Evolutionary conservation across 169 alveolate genomes (phyloP), one percentile per base, ranked within the genome.

Genomic region (Eimeria necatrix): DNA sequence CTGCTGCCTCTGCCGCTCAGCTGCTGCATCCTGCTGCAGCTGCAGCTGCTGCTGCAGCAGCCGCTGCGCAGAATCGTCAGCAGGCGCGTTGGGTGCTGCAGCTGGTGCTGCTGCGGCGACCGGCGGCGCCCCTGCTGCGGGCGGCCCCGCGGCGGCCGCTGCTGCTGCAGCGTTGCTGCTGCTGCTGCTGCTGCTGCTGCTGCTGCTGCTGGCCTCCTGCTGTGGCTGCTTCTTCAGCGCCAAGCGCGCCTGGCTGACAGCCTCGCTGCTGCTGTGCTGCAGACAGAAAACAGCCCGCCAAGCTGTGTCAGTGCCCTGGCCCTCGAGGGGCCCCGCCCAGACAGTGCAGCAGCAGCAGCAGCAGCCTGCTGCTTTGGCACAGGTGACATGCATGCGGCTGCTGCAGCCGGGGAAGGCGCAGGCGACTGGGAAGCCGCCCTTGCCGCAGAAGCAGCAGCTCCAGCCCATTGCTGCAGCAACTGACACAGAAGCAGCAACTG

Each of bases 271-370:
- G 90, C 85, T 71, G 81, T 93, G 96, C 20, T 76, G 41, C 61
- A 70, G 64, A 32, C 96, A 93, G 85, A 93, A 93, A 70, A 93
- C 94, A 20, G 96, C 96, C 46, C 87, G 53, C 96, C 96, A 93
- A 12, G 74, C 73, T 10, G 26, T 46, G 41, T 84, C 88, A 7
- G 61, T 64, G 56, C 91, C 93, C 2, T 22, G 18, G 70, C 94
- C 96, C 10, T 93, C 94, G 4, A 59, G 49, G 4, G 4, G 61
- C 3, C 90, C 94, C 0, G 87, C 68, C 96, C 93, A 85, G 32
- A 93, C 32, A 3, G 60, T 7, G 85, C 85, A 74, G 60, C 85
- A 74, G 85, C 85, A 74, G 90, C 96, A 93, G 71, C 68, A 78
- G 91, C 93, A 85, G 56, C 64, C 53, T n/a, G 76, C 83, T 26